Evolutionary conservation across 2,329 filamentous ascomycete species (phyloP), one percentile per base, ranked within the genome.

Genomic region (Huntiella abstrusa): DNA sequence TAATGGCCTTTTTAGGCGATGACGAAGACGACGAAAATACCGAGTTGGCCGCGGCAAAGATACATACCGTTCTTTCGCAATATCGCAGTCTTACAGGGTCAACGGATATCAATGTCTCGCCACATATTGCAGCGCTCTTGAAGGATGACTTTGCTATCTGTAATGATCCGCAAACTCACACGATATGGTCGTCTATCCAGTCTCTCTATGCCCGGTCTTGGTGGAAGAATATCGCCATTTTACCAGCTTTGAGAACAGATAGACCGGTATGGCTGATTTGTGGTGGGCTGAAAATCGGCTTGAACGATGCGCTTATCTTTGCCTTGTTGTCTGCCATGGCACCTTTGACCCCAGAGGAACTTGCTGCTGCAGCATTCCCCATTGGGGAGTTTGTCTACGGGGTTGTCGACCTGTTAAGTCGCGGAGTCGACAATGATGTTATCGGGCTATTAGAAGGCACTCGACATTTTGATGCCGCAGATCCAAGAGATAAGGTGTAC

Each of bases 401-500:
- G 5, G 45, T 52, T 5, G 46, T 51, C 10, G 47, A 46, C 12
- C 38, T 52, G 16, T 44, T 51, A 7, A 45, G 46, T 10, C 42
- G 46, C 10, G 48, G 50, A 12, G 35, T 46, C 32, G n/a, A 41
- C 4, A 44, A 41, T 11, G 32, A 17, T 5, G 10, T 43, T 7
- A 45, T 52, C 3, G 46, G 48, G 33, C 41, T 48, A 5, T 46
- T 52, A 2, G 50, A 50, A 33, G 41, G 50, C 3, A 51, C 48
- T 37, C 47, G 51, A 2, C 48, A 50, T 33, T 49, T 50, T 22
- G 52, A 52, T 16, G 49, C 53, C 6, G 49, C 49, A 10, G 54
- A 55, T 41, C 51, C 54, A n/a, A 47, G 52, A 15, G 55, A 56
- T 46, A 56, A 55, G 35, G 52, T 56, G 8, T 56, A 55, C 47